phyloP scores from a whole-genome alignment of 441 rosid genomes.

The Bocquillonia castaneifolia region DNA sequence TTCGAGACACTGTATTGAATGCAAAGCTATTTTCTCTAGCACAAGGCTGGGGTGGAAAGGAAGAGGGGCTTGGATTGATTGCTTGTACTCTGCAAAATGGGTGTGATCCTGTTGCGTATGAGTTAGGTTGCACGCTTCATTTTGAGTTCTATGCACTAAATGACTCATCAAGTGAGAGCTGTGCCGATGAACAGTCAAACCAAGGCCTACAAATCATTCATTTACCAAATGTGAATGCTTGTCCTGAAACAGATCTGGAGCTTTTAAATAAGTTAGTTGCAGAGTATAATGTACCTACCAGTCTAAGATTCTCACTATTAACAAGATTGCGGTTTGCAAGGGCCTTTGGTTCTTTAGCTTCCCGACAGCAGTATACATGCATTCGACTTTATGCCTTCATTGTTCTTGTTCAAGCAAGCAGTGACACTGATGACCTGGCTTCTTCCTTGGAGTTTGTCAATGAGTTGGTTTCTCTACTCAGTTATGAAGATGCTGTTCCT shows the following conservation, averaged over 20 bases:
- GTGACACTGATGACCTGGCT: constrained; percentile 70
- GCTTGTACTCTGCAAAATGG: constrained; percentile 63
- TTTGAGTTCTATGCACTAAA: constrained; percentile 80
- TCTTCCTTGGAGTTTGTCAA: constrained; percentile 91
- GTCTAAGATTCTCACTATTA: constrained; percentile 75
- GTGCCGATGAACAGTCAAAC: constrained; percentile 38
- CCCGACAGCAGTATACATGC: constrained; percentile 84
- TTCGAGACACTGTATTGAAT: constrained; percentile 72
- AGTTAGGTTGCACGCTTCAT: constrained; percentile 90
- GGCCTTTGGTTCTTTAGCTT: constrained; percentile 68
- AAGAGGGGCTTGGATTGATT: constrained; percentile 93
- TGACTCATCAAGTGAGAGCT: constrained; percentile 34
- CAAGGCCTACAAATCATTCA: constrained; percentile 78
- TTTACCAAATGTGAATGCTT: constrained; percentile 46
- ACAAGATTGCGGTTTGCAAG: constrained; percentile 89
- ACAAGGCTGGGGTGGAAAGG: constrained; percentile 99
- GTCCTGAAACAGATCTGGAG: constrained; percentile 71
- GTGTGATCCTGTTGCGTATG: constrained; percentile 65
- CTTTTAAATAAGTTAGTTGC: constrained; percentile 66
- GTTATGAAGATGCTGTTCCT: constrained; percentile 79
- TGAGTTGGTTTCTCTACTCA: constrained; percentile 74
- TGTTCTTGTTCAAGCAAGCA: constrained; percentile 86
- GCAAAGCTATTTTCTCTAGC: constrained; percentile 87
- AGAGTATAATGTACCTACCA: constrained; percentile 70
- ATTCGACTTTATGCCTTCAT: constrained; percentile 91